phyloP scores from a whole-genome alignment of 768 basidiomycete species.

The Floccularia luteovirens region DNA sequence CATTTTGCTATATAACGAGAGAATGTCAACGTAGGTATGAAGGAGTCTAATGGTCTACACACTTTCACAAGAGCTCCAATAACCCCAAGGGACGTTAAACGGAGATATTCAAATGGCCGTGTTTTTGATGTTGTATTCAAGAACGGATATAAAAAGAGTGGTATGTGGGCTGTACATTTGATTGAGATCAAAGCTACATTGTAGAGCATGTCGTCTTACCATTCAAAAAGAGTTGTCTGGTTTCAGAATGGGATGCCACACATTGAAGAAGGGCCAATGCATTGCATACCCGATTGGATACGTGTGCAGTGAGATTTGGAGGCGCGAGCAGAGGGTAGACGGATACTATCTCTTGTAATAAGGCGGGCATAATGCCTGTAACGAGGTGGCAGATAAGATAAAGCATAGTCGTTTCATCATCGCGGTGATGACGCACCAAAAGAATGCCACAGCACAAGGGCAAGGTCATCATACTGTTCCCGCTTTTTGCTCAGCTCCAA shows the following conservation, averaged over 20 bases:
- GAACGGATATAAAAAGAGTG: constrained; percentile 97
- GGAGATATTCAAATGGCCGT: constrained; percentile 97
- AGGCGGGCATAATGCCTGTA: constrained; percentile 92
- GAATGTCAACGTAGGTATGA: neutral
- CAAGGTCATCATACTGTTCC: constrained; percentile 98
- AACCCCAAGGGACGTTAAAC: constrained; percentile 98
- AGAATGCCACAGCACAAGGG: constrained; percentile 95
- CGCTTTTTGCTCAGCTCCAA: constrained; percentile 97
- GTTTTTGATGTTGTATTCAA: constrained; percentile 99
- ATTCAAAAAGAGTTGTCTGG: constrained; percentile 89
- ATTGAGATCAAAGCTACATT: constrained; percentile 37
- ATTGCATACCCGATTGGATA: constrained; percentile 98
- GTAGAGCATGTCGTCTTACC: constrained; percentile 37
- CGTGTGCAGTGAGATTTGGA: constrained; percentile 93
- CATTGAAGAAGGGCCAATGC: constrained; percentile 96
- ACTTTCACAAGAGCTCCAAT: constrained; percentile 99
- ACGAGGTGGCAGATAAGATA: constrained; percentile 6
- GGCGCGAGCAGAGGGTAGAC: constrained; percentile 96
- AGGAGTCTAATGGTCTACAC: constrained; percentile 10
- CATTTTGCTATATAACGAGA: constrained; percentile 72
- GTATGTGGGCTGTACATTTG: constrained; percentile 88
- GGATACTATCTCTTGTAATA: constrained; percentile 96
- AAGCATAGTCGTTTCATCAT: neutral
- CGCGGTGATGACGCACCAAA: constrained; percentile 55
- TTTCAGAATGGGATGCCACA: constrained; percentile 96